Percentiles rank a stretch among this genome's conserved stretches.
These are phyloP conservation scores for Penicillium freii DNA, from an alignment of 2,329 filamentous ascomycete species.

Conservation along the genomic window DNA sequence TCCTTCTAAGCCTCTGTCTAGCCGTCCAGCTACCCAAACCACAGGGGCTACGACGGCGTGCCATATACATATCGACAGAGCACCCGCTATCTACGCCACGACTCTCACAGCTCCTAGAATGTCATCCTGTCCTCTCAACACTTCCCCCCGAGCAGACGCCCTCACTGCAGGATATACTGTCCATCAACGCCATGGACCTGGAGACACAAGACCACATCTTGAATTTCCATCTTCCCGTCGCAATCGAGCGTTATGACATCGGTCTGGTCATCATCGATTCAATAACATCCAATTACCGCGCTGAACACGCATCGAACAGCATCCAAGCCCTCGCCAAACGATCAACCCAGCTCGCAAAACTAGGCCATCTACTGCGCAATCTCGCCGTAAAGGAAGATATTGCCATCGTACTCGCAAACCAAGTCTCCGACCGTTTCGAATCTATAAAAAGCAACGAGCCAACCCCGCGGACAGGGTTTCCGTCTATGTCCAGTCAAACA, in stretches of 20 bases:
- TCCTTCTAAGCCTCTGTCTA: conserved; percentile 80
- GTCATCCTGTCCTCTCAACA: conserved; percentile 60
- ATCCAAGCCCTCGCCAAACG: conserved; percentile 66
- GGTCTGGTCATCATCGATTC: conserved; percentile 86
- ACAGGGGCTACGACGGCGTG: conserved; percentile 66
- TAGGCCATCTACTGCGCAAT: conserved; percentile 71
- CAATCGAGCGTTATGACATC: conserved; percentile 70
- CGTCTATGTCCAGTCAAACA: conserved; percentile 15
- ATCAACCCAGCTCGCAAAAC: conserved; percentile 70
- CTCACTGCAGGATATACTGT: conserved; percentile 73
- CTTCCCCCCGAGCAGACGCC: conserved; percentile 49
- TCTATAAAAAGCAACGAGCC: conserved; percentile 11
- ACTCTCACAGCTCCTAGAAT: conserved; percentile 71
- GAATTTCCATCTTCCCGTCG: conserved; percentile 84
- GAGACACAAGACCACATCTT: conserved; percentile 96
- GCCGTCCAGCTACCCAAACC: conserved; percentile 77
- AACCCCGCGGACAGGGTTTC: conserved; percentile 5
- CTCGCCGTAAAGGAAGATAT: conserved; percentile 72
- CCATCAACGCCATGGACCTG: conserved; percentile 80
- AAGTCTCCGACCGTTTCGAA: conserved; percentile 85
- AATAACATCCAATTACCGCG: conserved; percentile 91
- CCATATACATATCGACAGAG: conserved; percentile 93
- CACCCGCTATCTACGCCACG: conserved; percentile 77
- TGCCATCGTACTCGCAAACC: conserved; percentile 89
- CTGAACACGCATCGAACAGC: conserved; percentile 59